Percentiles rank a stretch among this genome's conserved stretches.
Conservation (phyloP, 2,329 filamentous ascomycete genomes). For the Aspergillus amoenus region DNA sequence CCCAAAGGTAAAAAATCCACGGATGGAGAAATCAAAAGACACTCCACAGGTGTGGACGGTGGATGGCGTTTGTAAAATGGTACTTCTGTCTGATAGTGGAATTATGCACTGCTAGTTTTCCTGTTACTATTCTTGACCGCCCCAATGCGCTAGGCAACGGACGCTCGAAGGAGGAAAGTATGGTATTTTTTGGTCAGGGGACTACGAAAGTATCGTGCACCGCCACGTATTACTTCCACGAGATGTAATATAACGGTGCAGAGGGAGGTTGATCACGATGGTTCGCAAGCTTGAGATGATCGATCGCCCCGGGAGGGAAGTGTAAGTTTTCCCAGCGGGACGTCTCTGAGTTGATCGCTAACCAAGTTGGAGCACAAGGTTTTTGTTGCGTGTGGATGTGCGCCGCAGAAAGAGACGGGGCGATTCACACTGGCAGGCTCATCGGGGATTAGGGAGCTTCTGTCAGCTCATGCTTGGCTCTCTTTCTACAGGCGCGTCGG, state of each 20-base stretch:
- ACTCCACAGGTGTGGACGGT: background rate
- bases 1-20: background rate
- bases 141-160: background rate
- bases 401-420: background rate
- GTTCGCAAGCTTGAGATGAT: background rate
- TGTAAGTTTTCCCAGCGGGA: background rate
- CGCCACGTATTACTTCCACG: slow-evolving; percentile 8
- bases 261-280: background rate
- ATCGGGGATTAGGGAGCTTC: background rate
- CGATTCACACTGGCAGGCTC: background rate
- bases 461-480: background rate
- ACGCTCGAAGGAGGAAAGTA: background rate
- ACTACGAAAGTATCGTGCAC: background rate
- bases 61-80: slow-evolving; percentile 8
- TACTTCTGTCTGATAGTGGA: background rate
- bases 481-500: background rate
- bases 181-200: background rate
- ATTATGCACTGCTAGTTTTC: background rate
- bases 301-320: background rate
- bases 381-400: background rate
- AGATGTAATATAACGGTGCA: background rate
- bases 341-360: background rate
- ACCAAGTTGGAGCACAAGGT: background rate
- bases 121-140: slow-evolving; percentile 2
- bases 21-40: background rate